Evolutionary conservation across 1,139 yeast genomes (phyloP).

Genomic region (Pichia sp.): DNA sequence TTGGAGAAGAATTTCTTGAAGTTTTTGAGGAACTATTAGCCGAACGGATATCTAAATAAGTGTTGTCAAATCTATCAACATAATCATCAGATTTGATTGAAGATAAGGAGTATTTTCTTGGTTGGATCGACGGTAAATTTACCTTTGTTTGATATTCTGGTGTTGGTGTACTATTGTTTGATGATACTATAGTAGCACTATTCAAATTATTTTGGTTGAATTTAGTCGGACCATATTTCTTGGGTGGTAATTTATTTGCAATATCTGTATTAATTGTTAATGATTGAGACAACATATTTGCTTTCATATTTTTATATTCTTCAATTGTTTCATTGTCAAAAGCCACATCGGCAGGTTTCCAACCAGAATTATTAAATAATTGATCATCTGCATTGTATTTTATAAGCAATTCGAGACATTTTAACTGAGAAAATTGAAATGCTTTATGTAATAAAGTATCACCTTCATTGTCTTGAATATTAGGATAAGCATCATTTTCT

Average conservation of each 20-base stretch:
- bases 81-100: conserved; percentile 65
- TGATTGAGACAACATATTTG: background rate
- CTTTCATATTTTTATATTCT: conserved; percentile 25
- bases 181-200: conserved; percentile 5
- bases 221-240: conserved; percentile 6
- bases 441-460: conserved; percentile 79
- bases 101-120: conserved; percentile 93
- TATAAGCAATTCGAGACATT: conserved; percentile 56
- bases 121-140: conserved; percentile 40
- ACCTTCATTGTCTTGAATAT: conserved; percentile 53
- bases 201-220: conserved; percentile 5
- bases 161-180: background rate
- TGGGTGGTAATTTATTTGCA: conserved; percentile 5
- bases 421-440: conserved; percentile 65
- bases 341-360: conserved; percentile 62
- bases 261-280: background rate
- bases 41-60: conserved; percentile 13
- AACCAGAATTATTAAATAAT: conserved; percentile 53
- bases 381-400: conserved; percentile 44
- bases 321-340: conserved; percentile 41
- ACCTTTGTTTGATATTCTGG: conserved; percentile 12
- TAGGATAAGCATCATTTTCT: conserved; percentile 76
- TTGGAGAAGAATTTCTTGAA: conserved; percentile 23
- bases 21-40: conserved; percentile 12
- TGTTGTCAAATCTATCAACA: conserved; percentile 14